Evolutionary conservation across 352 stramenopile genomes (phyloP).

Genomic region (Phytophthora meadii): DNA sequence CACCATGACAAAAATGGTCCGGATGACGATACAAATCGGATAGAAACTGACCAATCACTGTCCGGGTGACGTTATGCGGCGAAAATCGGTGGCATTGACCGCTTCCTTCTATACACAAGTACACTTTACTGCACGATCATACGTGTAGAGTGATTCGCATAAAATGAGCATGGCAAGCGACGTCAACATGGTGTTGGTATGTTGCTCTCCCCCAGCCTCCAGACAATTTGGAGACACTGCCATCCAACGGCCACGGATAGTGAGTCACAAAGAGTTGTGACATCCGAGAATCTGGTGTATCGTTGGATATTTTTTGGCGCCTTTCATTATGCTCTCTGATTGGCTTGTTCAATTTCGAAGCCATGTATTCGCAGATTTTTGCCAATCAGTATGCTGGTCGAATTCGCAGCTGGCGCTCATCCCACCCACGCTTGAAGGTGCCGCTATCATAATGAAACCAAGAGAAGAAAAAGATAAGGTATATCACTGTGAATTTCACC

Average conservation of each 20-base stretch:
- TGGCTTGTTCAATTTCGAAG: slow-evolving; percentile 20
- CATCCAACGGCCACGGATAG: neutral
- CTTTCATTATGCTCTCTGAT: slow-evolving; percentile 10
- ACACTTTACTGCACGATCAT: too few relatives aligned
- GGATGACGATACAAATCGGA: neutral
- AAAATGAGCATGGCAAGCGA: too few relatives aligned
- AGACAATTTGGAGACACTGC: too few relatives aligned
- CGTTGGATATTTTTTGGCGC: slow-evolving; percentile 16
- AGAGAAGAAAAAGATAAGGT: slow-evolving; percentile 17
- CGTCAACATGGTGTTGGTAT: too few relatives aligned
- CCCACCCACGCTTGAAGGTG: slow-evolving; percentile 15
- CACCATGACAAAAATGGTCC: slow-evolving; percentile 8
- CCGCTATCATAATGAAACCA: slow-evolving; percentile 18
- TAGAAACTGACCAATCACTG: too few relatives aligned
- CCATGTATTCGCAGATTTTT: slow-evolving; percentile 11
- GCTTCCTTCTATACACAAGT: too few relatives aligned
- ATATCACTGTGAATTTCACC: slow-evolving; percentile 2
- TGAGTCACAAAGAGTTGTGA: slow-evolving; percentile 11
- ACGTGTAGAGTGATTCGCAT: too few relatives aligned
- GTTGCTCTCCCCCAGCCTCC: too few relatives aligned
- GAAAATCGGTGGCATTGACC: too few relatives aligned
- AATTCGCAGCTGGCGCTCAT: slow-evolving; percentile 14
- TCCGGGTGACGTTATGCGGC: too few relatives aligned
- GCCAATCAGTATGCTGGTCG: slow-evolving; percentile 18
- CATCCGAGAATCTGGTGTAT: slow-evolving; percentile 21